Conservation (phyloP, 176 grass and related monocot genomes). For the Carex cristatella region DNA sequence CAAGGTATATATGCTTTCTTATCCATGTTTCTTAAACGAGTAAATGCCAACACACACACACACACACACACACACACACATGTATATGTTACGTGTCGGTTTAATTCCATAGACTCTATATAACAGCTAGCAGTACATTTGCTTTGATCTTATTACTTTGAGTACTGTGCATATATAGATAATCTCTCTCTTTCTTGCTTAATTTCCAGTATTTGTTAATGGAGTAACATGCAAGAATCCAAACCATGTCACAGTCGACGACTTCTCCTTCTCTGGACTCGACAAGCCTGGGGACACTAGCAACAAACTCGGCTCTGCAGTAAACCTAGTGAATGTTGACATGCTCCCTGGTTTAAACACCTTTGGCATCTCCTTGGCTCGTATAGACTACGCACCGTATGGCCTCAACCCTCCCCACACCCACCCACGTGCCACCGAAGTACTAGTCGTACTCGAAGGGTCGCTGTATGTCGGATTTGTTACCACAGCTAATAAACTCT, state of each 20-base stretch:
- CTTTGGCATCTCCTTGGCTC: conserved; percentile 22
- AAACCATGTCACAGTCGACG: not conserved
- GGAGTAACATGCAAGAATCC: conserved; percentile 24
- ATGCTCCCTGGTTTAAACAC: conserved; percentile 35
- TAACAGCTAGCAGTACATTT: too few relatives aligned
- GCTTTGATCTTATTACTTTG: too few relatives aligned
- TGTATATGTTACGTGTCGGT: too few relatives aligned
- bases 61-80: too few relatives aligned
- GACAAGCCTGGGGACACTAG: conserved; percentile 19
- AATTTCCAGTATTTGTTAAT: conserved; percentile 16
- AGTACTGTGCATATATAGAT: too few relatives aligned
- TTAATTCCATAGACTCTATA: too few relatives aligned
- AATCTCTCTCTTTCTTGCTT: too few relatives aligned
- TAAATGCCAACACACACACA: not conserved
- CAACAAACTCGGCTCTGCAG: conserved; percentile 23
- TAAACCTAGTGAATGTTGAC: conserved; percentile 18
- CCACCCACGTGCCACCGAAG: conserved; percentile 23
- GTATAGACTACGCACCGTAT: conserved; percentile 24
- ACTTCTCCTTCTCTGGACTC: conserved; percentile 24
- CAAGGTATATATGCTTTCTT: not conserved
- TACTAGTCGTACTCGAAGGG: conserved; percentile 29
- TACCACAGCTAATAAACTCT: conserved; percentile 25
- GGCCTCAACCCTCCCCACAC: conserved; percentile 38
- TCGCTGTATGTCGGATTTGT: conserved; percentile 31
- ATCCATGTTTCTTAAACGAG: not conserved